Percentiles rank a stretch among this genome's conserved stretches.
Conservation (phyloP, 1,139 yeast genomes). For the Yamadazyma buinensis region DNA sequence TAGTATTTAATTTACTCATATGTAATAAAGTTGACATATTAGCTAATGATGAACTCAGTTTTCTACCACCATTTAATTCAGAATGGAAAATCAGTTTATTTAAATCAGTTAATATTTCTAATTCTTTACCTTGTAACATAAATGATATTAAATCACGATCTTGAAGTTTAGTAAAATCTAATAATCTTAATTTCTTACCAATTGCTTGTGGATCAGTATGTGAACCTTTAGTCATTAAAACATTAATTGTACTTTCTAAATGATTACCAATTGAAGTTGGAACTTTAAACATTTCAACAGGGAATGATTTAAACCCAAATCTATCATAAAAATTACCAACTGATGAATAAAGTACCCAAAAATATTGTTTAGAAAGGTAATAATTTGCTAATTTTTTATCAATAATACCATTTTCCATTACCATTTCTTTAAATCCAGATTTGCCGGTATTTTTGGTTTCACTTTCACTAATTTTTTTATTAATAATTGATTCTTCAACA, state of each 20-base stretch:
- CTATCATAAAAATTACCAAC: slow-evolving; percentile 29
- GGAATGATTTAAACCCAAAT: slow-evolving; percentile 39
- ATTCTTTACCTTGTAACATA: slow-evolving; percentile 33
- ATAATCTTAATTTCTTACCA: slow-evolving; percentile 31
- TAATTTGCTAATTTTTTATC: slow-evolving; percentile 32
- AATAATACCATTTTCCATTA: slow-evolving; percentile 23
- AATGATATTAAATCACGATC: slow-evolving; percentile 32
- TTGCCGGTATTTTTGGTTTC: slow-evolving; percentile 21
- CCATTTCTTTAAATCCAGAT: slow-evolving; percentile 33
- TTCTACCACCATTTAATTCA: slow-evolving; percentile 31
- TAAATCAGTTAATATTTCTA: slow-evolving; percentile 36
- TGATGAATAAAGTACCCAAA: slow-evolving; percentile 39
- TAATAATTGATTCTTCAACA: slow-evolving; percentile 29
- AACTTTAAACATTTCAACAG: slow-evolving; percentile 32
- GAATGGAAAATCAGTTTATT: slow-evolving; percentile 33
- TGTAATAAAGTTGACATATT: slow-evolving; percentile 26
- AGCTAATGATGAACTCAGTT: slow-evolving; percentile 35
- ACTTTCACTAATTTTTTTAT: slow-evolving; percentile 18
- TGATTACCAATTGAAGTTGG: slow-evolving; percentile 23
- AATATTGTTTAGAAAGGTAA: slow-evolving; percentile 33
- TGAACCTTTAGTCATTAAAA: slow-evolving; percentile 16
- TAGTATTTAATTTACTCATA: slow-evolving; percentile 17
- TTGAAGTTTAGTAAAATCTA: slow-evolving; percentile 21
- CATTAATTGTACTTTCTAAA: slow-evolving; percentile 20
- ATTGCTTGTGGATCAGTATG: slow-evolving; percentile 7